Evolutionary conservation across 2,329 filamentous ascomycete species (phyloP), one percentile per base, ranked within the genome.

Genomic region (Grosmannia penicillata): DNA sequence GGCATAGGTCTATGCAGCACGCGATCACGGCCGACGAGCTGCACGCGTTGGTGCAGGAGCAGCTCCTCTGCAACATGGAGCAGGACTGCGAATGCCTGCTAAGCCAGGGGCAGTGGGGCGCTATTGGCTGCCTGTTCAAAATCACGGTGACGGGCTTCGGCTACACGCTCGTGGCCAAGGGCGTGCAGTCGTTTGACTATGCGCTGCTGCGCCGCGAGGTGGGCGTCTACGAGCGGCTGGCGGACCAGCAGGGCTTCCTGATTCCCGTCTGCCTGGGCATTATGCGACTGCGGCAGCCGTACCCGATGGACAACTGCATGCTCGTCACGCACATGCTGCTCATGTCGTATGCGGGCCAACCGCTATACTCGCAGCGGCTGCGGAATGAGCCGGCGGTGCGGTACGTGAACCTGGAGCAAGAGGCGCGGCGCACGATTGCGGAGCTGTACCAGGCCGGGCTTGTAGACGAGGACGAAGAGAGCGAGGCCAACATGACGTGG

Each of bases 311-410:
- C 9, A 40, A 41, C 39, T 29, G 25, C 29, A 31, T 19, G 22
- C 32, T 42, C 5, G 35, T 47, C 8, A 38, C 42, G n/a, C 41
- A 47, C 22, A 44, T 48, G 40, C 21, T 48, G 38, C 42, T 48
- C 3, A 35, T 48, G 40, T 47, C 46, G 14, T 48, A 40, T 36
- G 43, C 42, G 14, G 46, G 45, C 17, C 33, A 3, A 6, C 22
- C 29, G 17, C 26, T 41, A 23, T 26, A 34, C n/a, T 25, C 22
- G 15, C 22, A n/a, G 33, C 31, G 31, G 21, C 13, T n/a, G 8
- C 18, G 29, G 17, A 32, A 22, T 18, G 18, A 30, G 6, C 21
- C 38, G 11, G 23, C 31, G 32, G 23, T 23, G 25, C 13, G 24
- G 21, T 26, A 9, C 30, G 33, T 21, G 30, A 13, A 26, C 8